Conservation (phyloP, 495 filamentous ascomycete genomes). For the Clohesyomyces aquaticus region DNA sequence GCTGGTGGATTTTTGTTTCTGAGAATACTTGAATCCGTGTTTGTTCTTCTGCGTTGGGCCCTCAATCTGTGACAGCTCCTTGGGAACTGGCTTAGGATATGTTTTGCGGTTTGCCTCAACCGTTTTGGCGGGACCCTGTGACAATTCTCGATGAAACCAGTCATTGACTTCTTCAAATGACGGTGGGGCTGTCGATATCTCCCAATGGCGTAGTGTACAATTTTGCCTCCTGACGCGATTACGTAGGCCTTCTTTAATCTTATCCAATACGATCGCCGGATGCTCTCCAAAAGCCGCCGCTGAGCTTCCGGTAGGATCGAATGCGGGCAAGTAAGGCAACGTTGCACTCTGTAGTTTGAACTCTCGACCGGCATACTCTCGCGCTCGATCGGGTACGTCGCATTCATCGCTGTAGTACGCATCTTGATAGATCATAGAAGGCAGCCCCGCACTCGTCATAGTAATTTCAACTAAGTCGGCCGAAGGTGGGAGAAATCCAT, state of each 20-base stretch:
- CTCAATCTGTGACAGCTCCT: constrained; percentile 79
- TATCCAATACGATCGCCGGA: constrained; percentile 51
- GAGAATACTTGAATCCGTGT: constrained; percentile 85
- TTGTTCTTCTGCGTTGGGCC: constrained; percentile 85
- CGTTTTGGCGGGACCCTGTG: not conserved
- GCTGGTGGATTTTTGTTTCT: constrained; percentile 72
- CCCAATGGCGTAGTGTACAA: constrained; percentile 67
- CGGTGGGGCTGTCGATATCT: constrained; percentile 68
- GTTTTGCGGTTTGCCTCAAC: constrained; percentile 2
- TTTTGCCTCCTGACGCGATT: constrained; percentile 55
- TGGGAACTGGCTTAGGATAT: constrained; percentile 17
- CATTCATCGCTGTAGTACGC: constrained; percentile 84
- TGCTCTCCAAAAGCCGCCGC: constrained; percentile 61
- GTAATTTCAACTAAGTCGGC: constrained; percentile 43
- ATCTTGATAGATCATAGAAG: constrained; percentile 76
- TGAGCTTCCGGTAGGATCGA: constrained; percentile 67
- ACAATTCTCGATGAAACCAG: constrained; percentile 59
- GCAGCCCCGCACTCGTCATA: constrained; percentile 44
- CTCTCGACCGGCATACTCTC: constrained; percentile 88
- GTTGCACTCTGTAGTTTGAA: constrained; percentile 78
- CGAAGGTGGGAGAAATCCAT: constrained; percentile 43
- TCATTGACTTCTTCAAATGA: constrained; percentile 67
- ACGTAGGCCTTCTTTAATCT: constrained; percentile 53
- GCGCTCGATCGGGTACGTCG: constrained; percentile 77
- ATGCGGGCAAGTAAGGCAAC: constrained; percentile 75